Base-by-base conservation (phyloP, 805 yeast genomes). In the Vanderwaltozyma polyspora region DNA sequence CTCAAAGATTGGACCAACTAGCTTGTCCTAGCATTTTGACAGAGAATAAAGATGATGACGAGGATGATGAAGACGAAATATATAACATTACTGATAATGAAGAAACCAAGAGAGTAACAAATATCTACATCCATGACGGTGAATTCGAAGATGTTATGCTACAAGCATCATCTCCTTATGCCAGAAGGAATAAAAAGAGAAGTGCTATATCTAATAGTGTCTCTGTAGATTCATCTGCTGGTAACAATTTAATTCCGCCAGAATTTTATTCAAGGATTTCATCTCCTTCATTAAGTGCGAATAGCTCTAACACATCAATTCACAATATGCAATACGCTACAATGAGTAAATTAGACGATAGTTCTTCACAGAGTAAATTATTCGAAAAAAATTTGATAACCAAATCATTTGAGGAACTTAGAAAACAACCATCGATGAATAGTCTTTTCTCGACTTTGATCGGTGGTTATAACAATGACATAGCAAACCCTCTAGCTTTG, bases 121-220 rank as follows among this genome's bases (percentile, higher is more conserved):
- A 57, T 36, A 55, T 57, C n/a, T 48, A 55, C 37, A 44, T 54
- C 13, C 59, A 55, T 36, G 62, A 57, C 31, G 62, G 62, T 18
- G 51, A 55, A 23, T 52, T 51, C 31, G 42, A 42, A 12, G 52
- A 45, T 13, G 19, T 34, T 3, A 4, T 24, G 10, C n/a, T 34
- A 29, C 28, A 29, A 16, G 22, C 36, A 8, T n/a, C 32, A 7
- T 18, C 27, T 8, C 7, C 25, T 3, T 24, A 19, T n/a, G 19
- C 12, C 15, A 34, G 19, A 16, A 34, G 25, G n/a, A 25, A 25
- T 23, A 34, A n/a, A n/a, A 34, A 29, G 26, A 33, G 39, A 18
- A 37, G 30, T 23, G 23, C 35, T 11, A 19, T 30, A 15, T 15
- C 27, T 12, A 28, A 14, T 21, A 33, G 19, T 17, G 28, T 21